phyloP scores from a whole-genome alignment of 2,329 filamentous ascomycete species.

The Aquanectria penicillioides region DNA sequence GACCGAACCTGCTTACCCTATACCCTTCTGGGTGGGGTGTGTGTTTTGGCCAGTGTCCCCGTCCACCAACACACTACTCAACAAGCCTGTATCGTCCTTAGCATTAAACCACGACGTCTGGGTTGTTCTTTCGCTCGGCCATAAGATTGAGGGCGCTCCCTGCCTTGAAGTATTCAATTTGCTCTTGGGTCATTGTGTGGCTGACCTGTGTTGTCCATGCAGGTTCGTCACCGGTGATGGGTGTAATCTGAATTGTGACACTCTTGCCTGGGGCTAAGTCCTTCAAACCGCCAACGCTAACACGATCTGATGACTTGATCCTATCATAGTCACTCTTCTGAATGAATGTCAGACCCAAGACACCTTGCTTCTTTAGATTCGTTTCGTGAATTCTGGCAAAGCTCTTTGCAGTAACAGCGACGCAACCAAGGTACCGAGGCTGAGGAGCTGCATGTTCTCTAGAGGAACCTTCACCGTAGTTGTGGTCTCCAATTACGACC shows the following conservation, averaged over 20 bases:
- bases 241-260: not conserved
- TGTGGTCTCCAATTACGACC: constrained; percentile 12
- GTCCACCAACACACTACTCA: too few relatives aligned
- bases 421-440: constrained; percentile 83
- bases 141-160: constrained; percentile 29
- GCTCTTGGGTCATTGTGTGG: constrained; percentile 23
- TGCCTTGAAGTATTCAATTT: constrained; percentile 27
- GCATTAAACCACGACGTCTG: not conserved
- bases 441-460: constrained; percentile 89
- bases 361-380: constrained; percentile 85
- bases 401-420: constrained; percentile 81
- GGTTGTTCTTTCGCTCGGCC: constrained; percentile 19
- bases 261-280: constrained; percentile 13
- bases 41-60: not conserved
- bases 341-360: constrained; percentile 66
- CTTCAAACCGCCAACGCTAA: constrained; percentile 19
- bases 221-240: not conserved
- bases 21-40: not conserved
- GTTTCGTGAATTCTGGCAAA: constrained; percentile 94
- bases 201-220: constrained; percentile 19
- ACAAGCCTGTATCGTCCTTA: not conserved
- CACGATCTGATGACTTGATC: constrained; percentile 18
- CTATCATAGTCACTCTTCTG: not conserved
- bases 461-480: constrained; percentile 83
- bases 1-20: not conserved